Evolutionary conservation across 257 asterid species (phyloP).

Genomic region (Mitragyna speciosa): DNA sequence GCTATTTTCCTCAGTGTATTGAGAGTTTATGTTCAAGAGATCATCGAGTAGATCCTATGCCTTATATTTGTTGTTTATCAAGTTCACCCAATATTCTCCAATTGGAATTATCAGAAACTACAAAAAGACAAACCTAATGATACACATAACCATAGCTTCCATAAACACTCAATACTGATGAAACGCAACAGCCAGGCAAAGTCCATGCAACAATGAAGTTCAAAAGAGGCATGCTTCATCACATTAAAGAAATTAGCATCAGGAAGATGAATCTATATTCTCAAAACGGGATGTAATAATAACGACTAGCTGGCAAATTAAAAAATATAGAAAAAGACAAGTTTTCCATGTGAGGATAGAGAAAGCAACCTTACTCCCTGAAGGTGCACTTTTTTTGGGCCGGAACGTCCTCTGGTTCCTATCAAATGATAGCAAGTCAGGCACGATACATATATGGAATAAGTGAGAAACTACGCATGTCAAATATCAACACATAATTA

Average conservation of each 20-base stretch:
- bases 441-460: neutral
- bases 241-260: neutral
- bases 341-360: slow-evolving; percentile 10
- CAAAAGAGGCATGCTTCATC: neutral
- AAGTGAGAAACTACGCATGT: neutral
- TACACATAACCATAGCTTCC: neutral
- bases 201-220: neutral
- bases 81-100: neutral
- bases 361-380: slow-evolving; percentile 84
- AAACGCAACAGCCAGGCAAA: neutral
- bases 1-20: neutral
- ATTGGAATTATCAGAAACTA: neutral
- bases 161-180: neutral
- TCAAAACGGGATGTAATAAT: neutral
- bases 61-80: neutral
- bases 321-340: neutral
- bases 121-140: neutral
- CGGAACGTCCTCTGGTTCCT: slow-evolving; percentile 96
- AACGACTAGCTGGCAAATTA: neutral
- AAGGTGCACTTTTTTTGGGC: slow-evolving; percentile 92
- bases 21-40: neutral
- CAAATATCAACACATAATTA: neutral
- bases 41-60: neutral
- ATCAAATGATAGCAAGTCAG: slow-evolving; percentile 29
- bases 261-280: neutral